Percentiles rank a stretch among this genome's conserved stretches.
Conservation (phyloP, 225 moss, liverwort and hornwort genomes). For the Takakia lepidozioides region DNA sequence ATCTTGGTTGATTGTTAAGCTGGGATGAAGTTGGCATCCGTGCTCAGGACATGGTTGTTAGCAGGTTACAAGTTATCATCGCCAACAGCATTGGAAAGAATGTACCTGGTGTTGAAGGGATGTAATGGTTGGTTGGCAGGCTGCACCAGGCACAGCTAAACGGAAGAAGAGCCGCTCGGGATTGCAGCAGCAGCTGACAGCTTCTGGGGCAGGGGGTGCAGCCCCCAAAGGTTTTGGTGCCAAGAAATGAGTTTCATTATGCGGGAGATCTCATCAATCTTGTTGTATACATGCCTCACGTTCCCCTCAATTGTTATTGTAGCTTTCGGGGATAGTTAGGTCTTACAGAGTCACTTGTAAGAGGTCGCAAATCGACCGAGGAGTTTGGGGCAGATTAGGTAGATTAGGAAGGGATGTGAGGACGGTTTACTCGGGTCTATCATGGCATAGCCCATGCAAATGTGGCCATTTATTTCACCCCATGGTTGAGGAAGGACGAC, state of each 20-base stretch:
- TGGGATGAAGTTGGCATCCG: neutral
- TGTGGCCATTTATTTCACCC: too few relatives aligned
- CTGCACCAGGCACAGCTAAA: slow-evolving; percentile 56
- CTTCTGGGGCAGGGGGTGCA: slow-evolving; percentile 25
- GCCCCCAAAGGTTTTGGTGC: slow-evolving; percentile 35
- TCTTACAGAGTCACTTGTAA: too few relatives aligned
- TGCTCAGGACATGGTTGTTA: neutral
- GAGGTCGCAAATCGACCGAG: too few relatives aligned
- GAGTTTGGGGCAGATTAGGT: too few relatives aligned
- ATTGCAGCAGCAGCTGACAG: slow-evolving; percentile 41
- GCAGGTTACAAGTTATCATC: neutral
- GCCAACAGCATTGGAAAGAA: neutral
- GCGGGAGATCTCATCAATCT: too few relatives aligned
- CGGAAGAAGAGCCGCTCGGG: slow-evolving; percentile 43
- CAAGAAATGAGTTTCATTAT: slow-evolving; percentile 21
- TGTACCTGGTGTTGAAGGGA: neutral
- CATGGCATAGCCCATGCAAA: too few relatives aligned
- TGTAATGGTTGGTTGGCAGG: slow-evolving; percentile 19
- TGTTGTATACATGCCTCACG: too few relatives aligned
- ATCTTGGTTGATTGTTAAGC: neutral
- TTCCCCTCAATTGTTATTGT: too few relatives aligned
- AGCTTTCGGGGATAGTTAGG: too few relatives aligned
- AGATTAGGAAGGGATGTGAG: too few relatives aligned
- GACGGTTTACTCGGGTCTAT: too few relatives aligned
- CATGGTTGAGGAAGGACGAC: too few relatives aligned